Evolutionary conservation across 1,284 basidiomycete species (phyloP).

Genomic region (Ceratobasidium sp.): DNA sequence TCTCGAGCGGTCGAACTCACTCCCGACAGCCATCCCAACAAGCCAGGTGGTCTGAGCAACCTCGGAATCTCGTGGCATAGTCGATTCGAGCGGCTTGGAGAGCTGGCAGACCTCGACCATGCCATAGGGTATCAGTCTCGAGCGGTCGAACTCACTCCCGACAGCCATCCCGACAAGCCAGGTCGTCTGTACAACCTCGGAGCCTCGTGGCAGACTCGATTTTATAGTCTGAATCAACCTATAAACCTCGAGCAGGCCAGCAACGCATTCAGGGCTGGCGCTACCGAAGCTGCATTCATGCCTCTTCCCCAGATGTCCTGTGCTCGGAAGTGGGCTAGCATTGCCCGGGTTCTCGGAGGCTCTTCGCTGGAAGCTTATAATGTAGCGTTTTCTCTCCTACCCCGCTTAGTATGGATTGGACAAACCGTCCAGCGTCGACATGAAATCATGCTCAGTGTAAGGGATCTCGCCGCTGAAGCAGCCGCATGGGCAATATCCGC

Average conservation of each 20-base stretch:
- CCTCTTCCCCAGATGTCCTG: neutral
- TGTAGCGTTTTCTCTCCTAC: constrained; percentile 14
- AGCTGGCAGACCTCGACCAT: neutral
- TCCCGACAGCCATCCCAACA: neutral
- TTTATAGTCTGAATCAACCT: neutral
- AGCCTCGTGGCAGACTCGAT: neutral
- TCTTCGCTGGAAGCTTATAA: neutral
- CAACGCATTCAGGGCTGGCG: neutral
- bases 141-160: neutral
- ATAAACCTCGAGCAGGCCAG: neutral
- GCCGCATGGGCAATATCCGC: constrained; percentile 27
- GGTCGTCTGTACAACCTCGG: neutral
- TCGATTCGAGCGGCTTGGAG: neutral
- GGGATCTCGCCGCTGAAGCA: constrained; percentile 30
- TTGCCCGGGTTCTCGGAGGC: no score
- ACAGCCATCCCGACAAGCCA: neutral
- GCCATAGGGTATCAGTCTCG: no score
- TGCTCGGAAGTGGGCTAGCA: neutral
- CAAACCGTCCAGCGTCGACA: neutral
- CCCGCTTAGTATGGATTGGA: constrained; percentile 34
- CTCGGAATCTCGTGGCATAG: neutral
- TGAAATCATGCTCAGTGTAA: neutral
- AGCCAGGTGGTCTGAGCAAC: neutral
- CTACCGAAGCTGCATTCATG: neutral
- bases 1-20: neutral